Percentiles rank a stretch among this genome's conserved stretches.
Evolutionary conservation across 2,329 filamentous ascomycete genomes (phyloP).

Genomic region (Talaromyces sp.): DNA sequence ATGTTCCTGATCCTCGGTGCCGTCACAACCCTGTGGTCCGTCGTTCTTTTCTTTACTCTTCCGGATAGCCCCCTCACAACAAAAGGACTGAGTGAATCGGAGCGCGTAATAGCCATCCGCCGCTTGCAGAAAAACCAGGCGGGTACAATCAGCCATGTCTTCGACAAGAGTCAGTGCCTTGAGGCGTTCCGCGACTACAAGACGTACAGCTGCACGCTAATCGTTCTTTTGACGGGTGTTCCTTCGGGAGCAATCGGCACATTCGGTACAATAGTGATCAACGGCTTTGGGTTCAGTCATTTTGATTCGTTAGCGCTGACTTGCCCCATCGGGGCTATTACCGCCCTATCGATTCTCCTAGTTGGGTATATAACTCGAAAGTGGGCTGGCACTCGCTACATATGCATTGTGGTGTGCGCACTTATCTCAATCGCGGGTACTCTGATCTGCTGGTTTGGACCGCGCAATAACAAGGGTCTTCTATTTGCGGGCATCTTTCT

Average conservation of each 20-base stretch:
- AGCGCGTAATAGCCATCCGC: conserved; percentile 46
- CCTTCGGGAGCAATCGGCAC: conserved; percentile 5
- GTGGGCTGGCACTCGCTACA: neutral
- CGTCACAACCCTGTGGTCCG: conserved; percentile 37
- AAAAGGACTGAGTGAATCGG: conserved; percentile 36
- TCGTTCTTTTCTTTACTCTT: conserved; percentile 37
- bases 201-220: conserved; percentile 1
- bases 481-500: conserved; percentile 6
- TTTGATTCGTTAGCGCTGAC: conserved; percentile 5
- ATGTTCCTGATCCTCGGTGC: conserved; percentile 21
- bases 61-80: conserved; percentile 41
- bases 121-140: conserved; percentile 30
- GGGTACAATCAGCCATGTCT: neutral
- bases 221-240: conserved; percentile 3
- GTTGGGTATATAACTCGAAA: conserved; percentile 2
- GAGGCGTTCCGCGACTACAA: conserved; percentile 6
- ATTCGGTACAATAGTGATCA: conserved; percentile 7
- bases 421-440: conserved; percentile 1
- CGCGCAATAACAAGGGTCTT: neutral
- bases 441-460: conserved; percentile 6
- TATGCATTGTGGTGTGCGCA: conserved; percentile 1
- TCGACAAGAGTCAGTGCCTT: neutral
- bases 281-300: conserved; percentile 3
- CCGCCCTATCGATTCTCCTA: neutral
- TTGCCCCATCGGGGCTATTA: conserved; percentile 4